Conservation (phyloP, 1,284 basidiomycete species). For the Puccinia brachypodii region DNA sequence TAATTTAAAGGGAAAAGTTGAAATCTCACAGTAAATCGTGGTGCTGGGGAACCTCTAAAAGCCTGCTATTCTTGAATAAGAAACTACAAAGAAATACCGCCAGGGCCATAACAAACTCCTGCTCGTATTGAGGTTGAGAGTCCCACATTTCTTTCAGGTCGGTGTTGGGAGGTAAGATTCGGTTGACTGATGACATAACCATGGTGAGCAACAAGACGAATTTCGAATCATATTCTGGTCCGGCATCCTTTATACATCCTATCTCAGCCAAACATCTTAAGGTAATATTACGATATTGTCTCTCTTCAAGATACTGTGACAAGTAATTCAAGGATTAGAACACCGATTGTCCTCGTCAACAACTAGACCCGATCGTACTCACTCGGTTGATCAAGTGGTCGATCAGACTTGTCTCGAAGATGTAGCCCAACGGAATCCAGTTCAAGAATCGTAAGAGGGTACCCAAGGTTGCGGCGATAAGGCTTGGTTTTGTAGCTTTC, state of each 20-base stretch:
- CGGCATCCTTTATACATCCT: constrained; percentile 79
- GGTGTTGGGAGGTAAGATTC: constrained; percentile 95
- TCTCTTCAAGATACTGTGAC: constrained; percentile 89
- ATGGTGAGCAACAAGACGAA: constrained; percentile 97
- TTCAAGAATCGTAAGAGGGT: constrained; percentile 95
- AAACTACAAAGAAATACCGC: constrained; percentile 97
- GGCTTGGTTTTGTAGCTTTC: constrained; percentile 93
- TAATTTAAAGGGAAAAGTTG: background rate
- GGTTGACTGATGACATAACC: constrained; percentile 95
- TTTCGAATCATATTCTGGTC: constrained; percentile 97
- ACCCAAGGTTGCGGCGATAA: constrained; percentile 94
- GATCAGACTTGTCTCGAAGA: constrained; percentile 98
- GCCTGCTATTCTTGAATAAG: constrained; percentile 73
- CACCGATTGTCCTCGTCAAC: background rate
- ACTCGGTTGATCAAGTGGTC: constrained; percentile 71
- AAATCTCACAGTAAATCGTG: constrained; percentile 74
- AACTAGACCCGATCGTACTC: background rate
- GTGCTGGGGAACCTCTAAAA: constrained; percentile 87
- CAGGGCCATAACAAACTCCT: constrained; percentile 95
- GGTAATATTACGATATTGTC: constrained; percentile 96
- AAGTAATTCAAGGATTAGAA: background rate
- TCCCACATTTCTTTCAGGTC: constrained; percentile 84
- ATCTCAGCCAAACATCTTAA: constrained; percentile 98
- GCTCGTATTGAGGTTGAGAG: constrained; percentile 85
- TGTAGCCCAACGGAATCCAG: constrained; percentile 99